These are phyloP conservation scores for Ogataea hybrid DNA, from an alignment of 1,139 yeast genomes.

Conservation along the genomic window DNA sequence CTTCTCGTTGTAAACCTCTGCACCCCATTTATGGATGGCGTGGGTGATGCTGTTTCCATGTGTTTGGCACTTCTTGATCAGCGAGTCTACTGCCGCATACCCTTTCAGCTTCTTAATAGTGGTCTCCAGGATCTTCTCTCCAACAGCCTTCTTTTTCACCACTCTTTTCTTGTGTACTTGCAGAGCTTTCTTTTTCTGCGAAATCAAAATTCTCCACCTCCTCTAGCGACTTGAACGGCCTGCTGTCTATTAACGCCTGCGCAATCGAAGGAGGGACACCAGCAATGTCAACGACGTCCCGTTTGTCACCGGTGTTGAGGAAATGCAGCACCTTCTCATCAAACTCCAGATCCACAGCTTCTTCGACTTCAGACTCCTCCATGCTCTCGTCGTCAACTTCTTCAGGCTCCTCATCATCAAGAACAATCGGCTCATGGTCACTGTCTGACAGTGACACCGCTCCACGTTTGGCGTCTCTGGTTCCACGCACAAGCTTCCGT, in stretches of 20 bases:
- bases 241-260: conserved; percentile 50
- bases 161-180: conserved; percentile 21
- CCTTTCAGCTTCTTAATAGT: conserved; percentile 74
- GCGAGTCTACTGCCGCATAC: conserved; percentile 88
- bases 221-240: conserved; percentile 68
- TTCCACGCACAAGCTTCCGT: conserved; percentile 32
- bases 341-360: conserved; percentile 41
- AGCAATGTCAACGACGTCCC: conserved; percentile 79
- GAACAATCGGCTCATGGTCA: conserved; percentile 27
- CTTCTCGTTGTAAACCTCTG: conserved; percentile 55
- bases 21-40: conserved; percentile 88
- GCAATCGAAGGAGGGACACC: conserved; percentile 71
- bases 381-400: conserved; percentile 36
- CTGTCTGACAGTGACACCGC: conserved; percentile 13
- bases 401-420: conserved; percentile 25
- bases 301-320: conserved; percentile 70
- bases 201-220: conserved; percentile 55
- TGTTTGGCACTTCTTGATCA: conserved; percentile 78
- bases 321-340: conserved; percentile 73
- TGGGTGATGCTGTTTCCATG: conserved; percentile 69
- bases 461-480: conserved; percentile 11
- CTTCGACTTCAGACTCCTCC: conserved; percentile 41
- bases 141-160: conserved; percentile 52
- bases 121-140: conserved; percentile 73
- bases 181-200: conserved; percentile 24